Base-by-base conservation (phyloP, 2,329 filamentous ascomycete species). In the Elsinoe necatrix region DNA sequence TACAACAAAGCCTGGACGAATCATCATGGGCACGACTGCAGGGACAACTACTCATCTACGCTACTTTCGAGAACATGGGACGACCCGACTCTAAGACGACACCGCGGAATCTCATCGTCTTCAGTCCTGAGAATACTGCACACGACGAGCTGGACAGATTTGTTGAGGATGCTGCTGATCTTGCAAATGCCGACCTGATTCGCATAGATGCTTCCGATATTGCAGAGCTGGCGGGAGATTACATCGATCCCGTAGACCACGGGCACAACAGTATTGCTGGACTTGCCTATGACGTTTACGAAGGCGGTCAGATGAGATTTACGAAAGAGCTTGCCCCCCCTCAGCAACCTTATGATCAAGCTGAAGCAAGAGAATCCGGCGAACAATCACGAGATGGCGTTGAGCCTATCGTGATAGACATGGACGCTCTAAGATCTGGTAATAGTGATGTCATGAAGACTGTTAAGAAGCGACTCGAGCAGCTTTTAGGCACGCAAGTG, bases 171-270 rank as follows among this genome's bases (percentile, higher is more conserved):
- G 72, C 86, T 42, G 86, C 86, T 0, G 72, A 73, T 11, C 77
- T 82, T 31, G 72, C 86, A 4, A 73, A 72, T 5, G 84, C 87
- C 2, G 83, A 92, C 61, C 65, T 92, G 2, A 72, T 93, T 29
- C 78, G 80, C 18, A 67, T 95, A 9, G 80, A 84, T 64, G 82
- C 87, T 1, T 80, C 84, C 60, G 84, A 86, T 64, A 72, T 95
- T 55, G 85, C 85, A 2, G 77, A 84, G 51, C 73, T 93, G 23
- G 77, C 85, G 0, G 85, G 84, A 2, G 77, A 81, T 42, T 89
- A 90, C 63, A 70, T 91, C 8, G 85, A 84, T 3, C 82, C 62
- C n/a, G 59, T 60, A 4, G 61, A 87, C 64, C 76, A 78, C 59
- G 59, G 72, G 65, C 73, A 55, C 63, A 78, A 62, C 66, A 75